Percentiles rank a stretch among this genome's conserved stretches.
phyloP scores from a whole-genome alignment of 129 eudicot genomes.

The Lonicera japonica region DNA sequence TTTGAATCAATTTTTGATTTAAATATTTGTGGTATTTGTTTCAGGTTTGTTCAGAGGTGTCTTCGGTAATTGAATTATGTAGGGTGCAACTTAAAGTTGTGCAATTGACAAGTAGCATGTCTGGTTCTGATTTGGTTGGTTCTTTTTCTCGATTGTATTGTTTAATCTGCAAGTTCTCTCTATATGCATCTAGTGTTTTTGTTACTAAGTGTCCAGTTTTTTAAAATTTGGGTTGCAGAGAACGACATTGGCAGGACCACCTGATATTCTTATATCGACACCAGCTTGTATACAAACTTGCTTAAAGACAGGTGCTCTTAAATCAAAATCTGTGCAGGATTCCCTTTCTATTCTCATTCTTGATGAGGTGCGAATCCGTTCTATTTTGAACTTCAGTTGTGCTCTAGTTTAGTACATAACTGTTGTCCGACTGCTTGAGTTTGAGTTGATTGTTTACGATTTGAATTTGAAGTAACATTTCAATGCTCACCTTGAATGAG shows the following conservation, averaged over 20 bases:
- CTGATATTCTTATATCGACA: conserved; percentile 74
- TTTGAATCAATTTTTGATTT: not conserved
- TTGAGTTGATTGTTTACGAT: not conserved
- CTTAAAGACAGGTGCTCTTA: conserved; percentile 62
- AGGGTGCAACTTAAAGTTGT: conserved; percentile 74
- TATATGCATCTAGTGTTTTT: not conserved
- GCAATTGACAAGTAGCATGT: conserved; percentile 61
- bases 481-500: not conserved
- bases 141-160: conserved; percentile 1
- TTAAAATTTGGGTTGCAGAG: conserved; percentile 26
- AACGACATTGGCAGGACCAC: conserved; percentile 68
- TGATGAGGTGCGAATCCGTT: conserved; percentile 69
- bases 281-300: conserved; percentile 81
- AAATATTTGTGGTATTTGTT: not conserved
- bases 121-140: conserved; percentile 64
- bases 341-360: conserved; percentile 85
- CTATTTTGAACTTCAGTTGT: not conserved
- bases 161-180: not conserved
- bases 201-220: not conserved
- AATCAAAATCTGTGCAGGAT: conserved; percentile 63
- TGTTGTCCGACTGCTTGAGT: not conserved
- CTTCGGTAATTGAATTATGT: conserved; percentile 66
- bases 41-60: conserved; percentile 77
- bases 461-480: not conserved
- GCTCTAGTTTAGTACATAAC: not conserved